Evolutionary conservation across 805 yeast genomes (phyloP).

Genomic region (Candida cerambycidarum): DNA sequence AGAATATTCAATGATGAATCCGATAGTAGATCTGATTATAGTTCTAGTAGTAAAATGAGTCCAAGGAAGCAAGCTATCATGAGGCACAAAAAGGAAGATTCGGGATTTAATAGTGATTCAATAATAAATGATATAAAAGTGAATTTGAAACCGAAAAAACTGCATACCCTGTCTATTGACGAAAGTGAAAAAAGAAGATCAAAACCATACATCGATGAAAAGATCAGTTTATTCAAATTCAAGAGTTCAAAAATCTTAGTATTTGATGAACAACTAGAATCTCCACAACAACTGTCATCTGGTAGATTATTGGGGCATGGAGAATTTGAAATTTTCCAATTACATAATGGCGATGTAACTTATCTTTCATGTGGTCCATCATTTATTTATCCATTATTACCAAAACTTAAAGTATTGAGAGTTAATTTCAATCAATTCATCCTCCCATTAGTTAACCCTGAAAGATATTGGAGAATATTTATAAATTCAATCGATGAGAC

Average conservation of each 20-base stretch:
- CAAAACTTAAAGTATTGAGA: conserved; percentile 58
- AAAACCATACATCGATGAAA: conserved; percentile 29
- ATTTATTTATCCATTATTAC: conserved; percentile 72
- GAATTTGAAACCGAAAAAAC: conserved; percentile 20
- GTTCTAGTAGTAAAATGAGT: conserved; percentile 18
- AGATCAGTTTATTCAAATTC: conserved; percentile 34
- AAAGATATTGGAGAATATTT: conserved; percentile 66
- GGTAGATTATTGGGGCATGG: conserved; percentile 64
- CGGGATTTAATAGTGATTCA: conserved; percentile 16
- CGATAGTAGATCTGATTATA: conserved; percentile 1
- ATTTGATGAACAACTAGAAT: conserved; percentile 30
- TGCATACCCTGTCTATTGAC: not conserved
- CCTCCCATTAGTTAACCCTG: conserved; percentile 70
- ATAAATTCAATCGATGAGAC: conserved; percentile 31
- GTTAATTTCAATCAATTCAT: conserved; percentile 50
- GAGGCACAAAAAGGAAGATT: conserved; percentile 36
- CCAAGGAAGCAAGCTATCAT: conserved; percentile 41
- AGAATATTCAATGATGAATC: not conserved
- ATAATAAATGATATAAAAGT: conserved; percentile 30
- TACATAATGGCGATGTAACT: conserved; percentile 56
- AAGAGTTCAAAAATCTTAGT: conserved; percentile 34
- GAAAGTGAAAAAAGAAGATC: conserved; percentile 2
- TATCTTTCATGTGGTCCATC: conserved; percentile 65
- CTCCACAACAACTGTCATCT: conserved; percentile 12
- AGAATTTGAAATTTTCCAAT: conserved; percentile 55